These are phyloP conservation scores for Eruca vesicaria DNA, from an alignment of 441 rosid species.

Conservation along the genomic window DNA sequence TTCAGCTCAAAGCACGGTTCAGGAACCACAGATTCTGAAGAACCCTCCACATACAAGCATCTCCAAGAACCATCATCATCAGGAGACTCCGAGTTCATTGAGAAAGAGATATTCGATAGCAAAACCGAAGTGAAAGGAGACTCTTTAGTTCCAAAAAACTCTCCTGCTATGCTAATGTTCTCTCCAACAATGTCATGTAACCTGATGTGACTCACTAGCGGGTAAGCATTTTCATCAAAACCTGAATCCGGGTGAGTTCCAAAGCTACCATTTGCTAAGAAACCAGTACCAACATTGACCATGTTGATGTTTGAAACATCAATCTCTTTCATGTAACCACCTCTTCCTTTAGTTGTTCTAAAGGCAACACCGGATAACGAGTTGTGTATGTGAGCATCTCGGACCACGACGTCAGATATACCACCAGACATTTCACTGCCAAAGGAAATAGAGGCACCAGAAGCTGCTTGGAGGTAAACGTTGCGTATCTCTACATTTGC, in stretches of 20 bases:
- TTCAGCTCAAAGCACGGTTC: conserved; percentile 42
- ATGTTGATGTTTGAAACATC: conserved; percentile 30
- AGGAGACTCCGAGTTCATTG: conserved; percentile 22
- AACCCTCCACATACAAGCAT: conserved; percentile 42
- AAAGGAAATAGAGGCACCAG: conserved; percentile 39
- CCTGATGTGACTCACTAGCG: conserved; percentile 36
- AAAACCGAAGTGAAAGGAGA: conserved; percentile 43
- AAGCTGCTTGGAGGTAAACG: conserved; percentile 26
- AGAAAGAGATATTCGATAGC: conserved; percentile 38
- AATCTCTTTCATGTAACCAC: conserved; percentile 41
- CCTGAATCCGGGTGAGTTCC: conserved; percentile 41
- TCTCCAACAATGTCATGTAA: conserved; percentile 41
- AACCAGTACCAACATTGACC: conserved; percentile 31
- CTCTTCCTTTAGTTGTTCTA: conserved; percentile 44
- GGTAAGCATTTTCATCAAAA: conserved; percentile 34
- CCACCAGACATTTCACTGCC: conserved; percentile 55
- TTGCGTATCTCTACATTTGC: conserved; percentile 32
- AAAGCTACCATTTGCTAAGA: conserved; percentile 34
- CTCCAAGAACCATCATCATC: conserved; percentile 29
- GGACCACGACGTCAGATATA: conserved; percentile 31
- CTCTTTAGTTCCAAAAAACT: conserved; percentile 36
- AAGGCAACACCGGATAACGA: conserved; percentile 37
- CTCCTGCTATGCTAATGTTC: conserved; percentile 37
- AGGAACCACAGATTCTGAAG: conserved; percentile 38
- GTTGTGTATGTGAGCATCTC: conserved; percentile 24